phyloP scores from a whole-genome alignment of 164 flowering plant genomes.

The Sedum album region DNA sequence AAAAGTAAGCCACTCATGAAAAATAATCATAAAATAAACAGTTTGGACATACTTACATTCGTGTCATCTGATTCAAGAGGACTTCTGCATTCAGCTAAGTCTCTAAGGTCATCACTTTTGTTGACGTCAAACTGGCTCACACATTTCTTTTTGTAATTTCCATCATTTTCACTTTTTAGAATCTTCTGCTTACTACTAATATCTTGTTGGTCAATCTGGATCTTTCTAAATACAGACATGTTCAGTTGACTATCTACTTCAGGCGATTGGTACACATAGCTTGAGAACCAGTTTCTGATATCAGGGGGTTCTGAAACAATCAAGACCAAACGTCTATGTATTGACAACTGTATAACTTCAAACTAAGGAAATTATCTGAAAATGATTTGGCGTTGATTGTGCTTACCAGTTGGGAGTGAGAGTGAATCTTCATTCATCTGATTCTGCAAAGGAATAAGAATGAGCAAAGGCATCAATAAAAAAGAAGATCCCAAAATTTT shows the following conservation, averaged over 20 bases:
- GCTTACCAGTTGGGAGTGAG: conserved; percentile 11
- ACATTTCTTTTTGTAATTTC: background rate
- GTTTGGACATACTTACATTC: background rate
- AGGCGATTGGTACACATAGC: conserved; percentile 46
- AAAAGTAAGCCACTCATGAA: background rate
- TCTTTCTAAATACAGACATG: conserved; percentile 4
- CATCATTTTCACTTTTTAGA: conserved; percentile 6
- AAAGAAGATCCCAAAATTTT: too few species aligned
- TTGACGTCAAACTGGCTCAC: background rate
- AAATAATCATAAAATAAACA: too few species aligned
- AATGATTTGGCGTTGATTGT: background rate
- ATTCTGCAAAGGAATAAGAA: background rate
- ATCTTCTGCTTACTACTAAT: conserved; percentile 8
- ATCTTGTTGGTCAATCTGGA: conserved; percentile 9
- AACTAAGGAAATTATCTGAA: background rate
- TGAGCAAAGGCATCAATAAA: background rate
- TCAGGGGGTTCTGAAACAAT: conserved; percentile 49
- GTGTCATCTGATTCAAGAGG: background rate
- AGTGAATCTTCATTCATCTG: background rate
- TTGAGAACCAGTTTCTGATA: conserved; percentile 47
- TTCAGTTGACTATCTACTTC: conserved; percentile 17
- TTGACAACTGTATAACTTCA: background rate
- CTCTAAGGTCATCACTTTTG: background rate
- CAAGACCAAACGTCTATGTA: background rate
- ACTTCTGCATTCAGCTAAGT: background rate